Conservation (phyloP, 352 stramenopile species). For the Phytophthora constricta region DNA sequence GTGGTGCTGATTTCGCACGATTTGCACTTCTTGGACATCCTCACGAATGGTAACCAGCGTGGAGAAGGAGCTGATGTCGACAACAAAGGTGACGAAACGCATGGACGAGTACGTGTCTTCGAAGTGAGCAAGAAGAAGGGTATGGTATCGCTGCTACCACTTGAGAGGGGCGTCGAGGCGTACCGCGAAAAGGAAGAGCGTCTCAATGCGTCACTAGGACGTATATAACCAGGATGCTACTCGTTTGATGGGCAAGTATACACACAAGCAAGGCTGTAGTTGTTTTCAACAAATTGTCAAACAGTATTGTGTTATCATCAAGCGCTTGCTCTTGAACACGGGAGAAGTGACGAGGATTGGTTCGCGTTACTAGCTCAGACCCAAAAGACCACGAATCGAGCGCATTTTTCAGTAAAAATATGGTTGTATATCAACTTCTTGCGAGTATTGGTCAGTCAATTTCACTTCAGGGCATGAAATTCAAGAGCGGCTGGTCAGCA, state of each 20-base stretch:
- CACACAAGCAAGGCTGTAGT: slow-evolving; percentile 1
- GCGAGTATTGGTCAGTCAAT: too few relatives aligned
- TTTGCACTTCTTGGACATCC: slow-evolving; percentile 62
- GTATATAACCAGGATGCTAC: slow-evolving; percentile 25
- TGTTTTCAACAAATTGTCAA: too few relatives aligned
- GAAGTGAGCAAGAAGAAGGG: slow-evolving; percentile 64
- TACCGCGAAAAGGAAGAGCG: slow-evolving; percentile 57
- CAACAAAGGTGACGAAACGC: slow-evolving; percentile 12
- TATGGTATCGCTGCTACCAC: slow-evolving; percentile 38
- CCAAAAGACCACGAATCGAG: too few relatives aligned
- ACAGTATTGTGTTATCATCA: too few relatives aligned
- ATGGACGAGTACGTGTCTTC: slow-evolving; percentile 42
- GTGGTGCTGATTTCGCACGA: slow-evolving; percentile 77
- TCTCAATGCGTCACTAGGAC: slow-evolving; percentile 50
- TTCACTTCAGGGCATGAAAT: neutral
- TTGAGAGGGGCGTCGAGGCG: slow-evolving; percentile 38
- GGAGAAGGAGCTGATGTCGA: slow-evolving; percentile 19
- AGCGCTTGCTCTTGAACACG: too few relatives aligned
- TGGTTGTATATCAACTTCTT: too few relatives aligned
- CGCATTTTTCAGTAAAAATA: too few relatives aligned
- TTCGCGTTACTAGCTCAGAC: too few relatives aligned
- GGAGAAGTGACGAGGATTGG: too few relatives aligned
- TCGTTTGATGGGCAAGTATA: neutral
- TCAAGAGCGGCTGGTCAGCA: slow-evolving; percentile 13
- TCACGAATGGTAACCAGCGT: slow-evolving; percentile 27